Evolutionary conservation across 352 stramenopile genomes (phyloP), one percentile per base, ranked within the genome.

Genomic region (Phytophthora rubi): DNA sequence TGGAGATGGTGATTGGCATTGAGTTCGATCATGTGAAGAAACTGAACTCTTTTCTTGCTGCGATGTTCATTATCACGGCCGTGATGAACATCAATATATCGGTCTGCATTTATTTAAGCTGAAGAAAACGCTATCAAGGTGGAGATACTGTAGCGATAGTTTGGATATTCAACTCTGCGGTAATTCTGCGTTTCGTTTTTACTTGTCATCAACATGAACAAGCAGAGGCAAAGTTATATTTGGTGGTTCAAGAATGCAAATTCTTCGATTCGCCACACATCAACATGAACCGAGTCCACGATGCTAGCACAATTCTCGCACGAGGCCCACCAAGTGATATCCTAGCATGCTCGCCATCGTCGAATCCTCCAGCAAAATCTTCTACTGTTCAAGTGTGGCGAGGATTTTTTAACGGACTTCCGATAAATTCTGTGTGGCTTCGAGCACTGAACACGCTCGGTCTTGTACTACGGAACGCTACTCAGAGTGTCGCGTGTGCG

Each of bases 61-160:
- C 75, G 10, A 21, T 65, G 6, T 57, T 57, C 30, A 47, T 45
- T 30, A 42, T 63, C 16, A 21, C 44, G 32, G 62, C 62, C 1
- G 53, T 76, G 9, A 32, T 78, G 45, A 76, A 80, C 54, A 73
- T 80, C 48, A 39, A 39, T 12, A 67, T 75, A 0, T 65, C 70
- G 18, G 59, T 64, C 21, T 51, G 64, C 16, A 18, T 77, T 2
- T 75, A 75, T 45, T 47, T 79, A 26, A 56, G 32, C 28, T 56
- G 26, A 51, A 37, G 9, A 59, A 21, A 13, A 39, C 39, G 28
- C 28, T 7, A 30, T 7, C n/a, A n/a, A n/a, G n/a, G n/a, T n/a
- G n/a, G 18, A 21, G 0, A 21, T 21, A 21, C 18, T 21, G 18
- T 21, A 21, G 0, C 18, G 1, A 30, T 30, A 30, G 26, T 30